Conservation (phyloP, 306 rosid species). For the Phaseolus lunatus region DNA sequence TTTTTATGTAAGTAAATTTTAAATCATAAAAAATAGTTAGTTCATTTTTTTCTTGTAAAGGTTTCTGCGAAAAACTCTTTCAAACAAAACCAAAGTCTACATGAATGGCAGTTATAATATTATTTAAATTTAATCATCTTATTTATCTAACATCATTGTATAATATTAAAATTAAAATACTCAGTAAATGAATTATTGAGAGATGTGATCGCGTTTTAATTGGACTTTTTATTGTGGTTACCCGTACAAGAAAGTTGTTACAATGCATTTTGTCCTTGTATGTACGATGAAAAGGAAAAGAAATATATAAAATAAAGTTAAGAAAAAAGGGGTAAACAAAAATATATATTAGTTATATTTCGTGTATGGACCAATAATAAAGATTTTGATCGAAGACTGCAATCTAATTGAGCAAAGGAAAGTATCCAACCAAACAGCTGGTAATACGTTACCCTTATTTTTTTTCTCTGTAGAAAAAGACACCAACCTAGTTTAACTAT, state of each 20-base stretch:
- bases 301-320: neutral
- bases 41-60: neutral
- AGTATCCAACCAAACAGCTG: neutral
- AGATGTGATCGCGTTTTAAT: neutral
- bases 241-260: neutral
- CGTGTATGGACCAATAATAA: neutral
- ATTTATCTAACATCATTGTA: no score
- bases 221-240: neutral
- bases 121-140: no score
- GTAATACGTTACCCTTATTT: conserved; percentile 2
- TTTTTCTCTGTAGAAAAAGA: neutral
- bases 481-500: conserved; percentile 1
- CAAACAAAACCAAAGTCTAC: neutral
- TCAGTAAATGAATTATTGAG: no score
- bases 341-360: neutral
- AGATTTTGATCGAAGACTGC: neutral
- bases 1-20: no score
- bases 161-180: no score
- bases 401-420: neutral
- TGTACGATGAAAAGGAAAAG: neutral
- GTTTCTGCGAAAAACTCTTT: neutral
- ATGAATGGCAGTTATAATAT: no score
- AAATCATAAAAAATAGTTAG: neutral
- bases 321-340: neutral
- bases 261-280: neutral